Percentiles rank a stretch among this genome's conserved stretches.
Evolutionary conservation across 2,329 filamentous ascomycete genomes (phyloP).

Genomic region (Lasiodiplodia hormozganensis): DNA sequence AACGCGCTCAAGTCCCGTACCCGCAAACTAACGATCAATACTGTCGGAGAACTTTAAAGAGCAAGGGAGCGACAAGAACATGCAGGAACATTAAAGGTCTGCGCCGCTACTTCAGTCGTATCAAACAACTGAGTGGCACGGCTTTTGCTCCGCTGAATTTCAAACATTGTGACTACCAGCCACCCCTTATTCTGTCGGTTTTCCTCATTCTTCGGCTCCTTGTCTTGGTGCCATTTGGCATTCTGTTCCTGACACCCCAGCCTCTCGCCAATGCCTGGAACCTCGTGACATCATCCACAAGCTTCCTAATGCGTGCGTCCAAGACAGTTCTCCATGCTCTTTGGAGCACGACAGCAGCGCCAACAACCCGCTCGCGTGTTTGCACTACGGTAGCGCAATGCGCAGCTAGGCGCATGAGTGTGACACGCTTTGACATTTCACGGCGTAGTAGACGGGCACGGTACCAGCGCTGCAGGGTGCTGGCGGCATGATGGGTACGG

Average conservation of each 20-base stretch:
- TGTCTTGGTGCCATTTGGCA: conserved; percentile 31
- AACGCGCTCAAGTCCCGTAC: too few relatives aligned
- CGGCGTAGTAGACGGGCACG: conserved; percentile 46
- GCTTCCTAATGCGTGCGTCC: conserved; percentile 41
- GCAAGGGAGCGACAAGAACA: too few relatives aligned
- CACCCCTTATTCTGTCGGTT: conserved; percentile 44
- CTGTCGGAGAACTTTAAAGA: too few relatives aligned
- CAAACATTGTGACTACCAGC: conserved; percentile 33
- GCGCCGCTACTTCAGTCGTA: too few relatives aligned
- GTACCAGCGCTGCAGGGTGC: conserved; percentile 60
- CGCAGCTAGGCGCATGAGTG: conserved; percentile 51
- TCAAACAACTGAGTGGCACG: too few relatives aligned
- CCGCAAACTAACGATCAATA: too few relatives aligned
- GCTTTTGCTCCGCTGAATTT: neutral
- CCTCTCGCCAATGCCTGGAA: conserved; percentile 55
- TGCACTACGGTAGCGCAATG: conserved; percentile 57
- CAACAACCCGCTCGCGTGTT: conserved; percentile 49
- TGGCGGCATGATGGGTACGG: conserved; percentile 57
- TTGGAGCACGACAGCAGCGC: conserved; percentile 53
- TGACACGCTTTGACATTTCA: conserved; percentile 43
- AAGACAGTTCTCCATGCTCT: conserved; percentile 51
- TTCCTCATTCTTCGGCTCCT: conserved; percentile 41
- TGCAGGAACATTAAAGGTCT: too few relatives aligned
- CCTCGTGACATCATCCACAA: conserved; percentile 46
- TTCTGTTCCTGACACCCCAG: conserved; percentile 46